Evolutionary conservation across 2,329 filamentous ascomycete species (phyloP), one percentile per base, ranked within the genome.

Genomic region (Pestalotiopsis sp.): DNA sequence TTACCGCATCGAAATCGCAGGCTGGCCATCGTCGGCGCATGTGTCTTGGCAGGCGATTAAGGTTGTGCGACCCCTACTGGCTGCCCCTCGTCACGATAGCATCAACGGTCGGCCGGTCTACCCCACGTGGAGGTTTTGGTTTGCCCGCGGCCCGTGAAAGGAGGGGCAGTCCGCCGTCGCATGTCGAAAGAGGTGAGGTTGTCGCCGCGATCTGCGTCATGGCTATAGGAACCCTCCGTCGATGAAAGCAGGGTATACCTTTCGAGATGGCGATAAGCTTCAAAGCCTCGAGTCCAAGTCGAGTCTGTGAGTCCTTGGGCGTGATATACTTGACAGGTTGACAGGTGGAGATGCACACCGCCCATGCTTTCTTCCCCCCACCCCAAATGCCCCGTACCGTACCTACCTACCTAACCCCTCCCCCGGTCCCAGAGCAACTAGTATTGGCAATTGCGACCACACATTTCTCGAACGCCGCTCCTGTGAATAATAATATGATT

Each of bases 41-140:
- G 10, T 26, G 56, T 58, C 56, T 58, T 58, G 56, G 56, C 56
- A 13, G 22, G 2, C 56, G 26, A 52, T 52, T 52, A 52, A 52
- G 44, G 44, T 22, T 22, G 44, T 52, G 20, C 44, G 20, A 58
- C 56, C 56, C 56, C 26, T 58, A 58, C 56, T 22, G 22, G 6
- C 22, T 26, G 26, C 56, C 56, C 56, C 56, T 58, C 56, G 35
- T 26, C 56, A 26, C 56, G 56, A 58, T 58, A 35, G 22, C 22
- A 35, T 26, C 20, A n/a, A 52, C 20, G 10, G 56, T 26, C 13
- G 56, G 7, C 56, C 17, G 24, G 14, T 20, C 58, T 17, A 61
- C 58, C 58, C 58, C 58, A 61, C 58, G 26, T 61, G 58, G 58
- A 61, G 58, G 30, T 61, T 52, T 61, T 26, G 58, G 58, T 39